A percentile compares a stretch with the other conserved stretches of the same genome.
Conservation (phyloP, 768 basidiomycete genomes). For the Phylloporus rhodoxanthus region DNA sequence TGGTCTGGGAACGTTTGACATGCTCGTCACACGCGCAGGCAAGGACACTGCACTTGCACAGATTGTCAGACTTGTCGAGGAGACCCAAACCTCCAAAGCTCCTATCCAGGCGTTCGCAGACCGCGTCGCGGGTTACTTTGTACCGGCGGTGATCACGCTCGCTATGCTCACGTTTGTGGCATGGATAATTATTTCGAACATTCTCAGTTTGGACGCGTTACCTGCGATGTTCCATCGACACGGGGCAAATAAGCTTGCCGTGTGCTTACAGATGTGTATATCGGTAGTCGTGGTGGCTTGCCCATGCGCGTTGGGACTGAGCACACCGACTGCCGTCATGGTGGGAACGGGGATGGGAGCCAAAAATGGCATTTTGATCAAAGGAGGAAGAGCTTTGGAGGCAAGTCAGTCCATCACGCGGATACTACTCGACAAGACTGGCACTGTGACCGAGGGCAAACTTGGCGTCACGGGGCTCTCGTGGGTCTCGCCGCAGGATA, state of each 20-base stretch:
- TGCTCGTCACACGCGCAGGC: slow-evolving; percentile 91
- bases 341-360: slow-evolving; percentile 98
- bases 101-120: slow-evolving; percentile 98
- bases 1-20: slow-evolving; percentile 94
- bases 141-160: slow-evolving; percentile 83
- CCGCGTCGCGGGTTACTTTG: slow-evolving; percentile 89
- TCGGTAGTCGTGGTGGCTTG: slow-evolving; percentile 98
- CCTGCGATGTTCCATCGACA: slow-evolving; percentile 82
- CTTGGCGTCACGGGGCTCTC: slow-evolving; percentile 68
- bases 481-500: slow-evolving; percentile 54
- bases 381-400: slow-evolving; percentile 91
- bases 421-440: slow-evolving; percentile 94
- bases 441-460: slow-evolving; percentile 95
- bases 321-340: slow-evolving; percentile 98
- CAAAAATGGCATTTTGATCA: slow-evolving; percentile 95
- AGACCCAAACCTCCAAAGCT: slow-evolving; percentile 96
- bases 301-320: slow-evolving; percentile 93
- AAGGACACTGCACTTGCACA: slow-evolving; percentile 95
- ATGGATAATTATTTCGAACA: slow-evolving; percentile 73
- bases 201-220: slow-evolving; percentile 51
- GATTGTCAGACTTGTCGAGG: slow-evolving; percentile 94
- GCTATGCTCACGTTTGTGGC: slow-evolving; percentile 71
- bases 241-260: slow-evolving; percentile 79
- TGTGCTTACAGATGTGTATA: slow-evolving; percentile 95
- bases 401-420: slow-evolving; percentile 77